Evolutionary conservation across 768 basidiomycete genomes (phyloP).

Genomic region (Harrya chromipes): DNA sequence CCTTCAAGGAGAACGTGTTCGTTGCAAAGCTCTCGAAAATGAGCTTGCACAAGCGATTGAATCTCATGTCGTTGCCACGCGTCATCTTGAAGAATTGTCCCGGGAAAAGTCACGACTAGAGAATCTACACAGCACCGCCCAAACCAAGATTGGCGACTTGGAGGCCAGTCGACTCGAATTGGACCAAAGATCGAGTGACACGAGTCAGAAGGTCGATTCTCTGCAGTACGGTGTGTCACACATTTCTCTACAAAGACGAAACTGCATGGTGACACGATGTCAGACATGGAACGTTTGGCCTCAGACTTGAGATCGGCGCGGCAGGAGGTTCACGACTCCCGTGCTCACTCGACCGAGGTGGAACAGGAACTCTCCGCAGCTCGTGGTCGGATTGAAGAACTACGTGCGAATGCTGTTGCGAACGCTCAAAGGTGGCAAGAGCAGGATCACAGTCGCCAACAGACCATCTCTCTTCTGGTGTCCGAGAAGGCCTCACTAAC

Average conservation of each 20-base stretch:
- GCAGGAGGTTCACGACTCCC: constrained; percentile 10
- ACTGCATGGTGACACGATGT: constrained; percentile 22
- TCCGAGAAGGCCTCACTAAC: constrained; percentile 64
- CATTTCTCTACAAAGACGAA: constrained; percentile 21
- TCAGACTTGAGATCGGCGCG: constrained; percentile 17
- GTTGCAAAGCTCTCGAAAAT: constrained; percentile 17
- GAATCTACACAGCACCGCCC: constrained; percentile 6
- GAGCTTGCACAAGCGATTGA: constrained; percentile 21
- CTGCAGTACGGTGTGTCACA: constrained; percentile 22
- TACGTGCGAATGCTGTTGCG: constrained; percentile 11
- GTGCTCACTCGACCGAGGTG: constrained; percentile 11
- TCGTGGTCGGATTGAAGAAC: constrained; percentile 17
- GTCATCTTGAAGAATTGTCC: constrained; percentile 17
- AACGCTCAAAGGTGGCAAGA: constrained; percentile 24
- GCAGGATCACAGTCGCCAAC: constrained; percentile 55
- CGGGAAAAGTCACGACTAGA: constrained; percentile 26
- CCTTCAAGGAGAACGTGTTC: constrained; percentile 20
- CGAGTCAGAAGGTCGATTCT: constrained; percentile 5
- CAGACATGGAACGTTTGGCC: constrained; percentile 20
- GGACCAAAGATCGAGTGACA: constrained; percentile 11
- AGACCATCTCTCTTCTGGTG: constrained; percentile 75
- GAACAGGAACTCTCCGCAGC: constrained; percentile 23
- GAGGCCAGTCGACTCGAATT: constrained; percentile 9
- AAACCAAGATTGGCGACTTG: constrained; percentile 16
- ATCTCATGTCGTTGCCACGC: constrained; percentile 5